A percentile compares a stretch with the other conserved stretches of the same genome.
phyloP scores from a whole-genome alignment of 257 asterid species.

The Solanum stenotomum region DNA sequence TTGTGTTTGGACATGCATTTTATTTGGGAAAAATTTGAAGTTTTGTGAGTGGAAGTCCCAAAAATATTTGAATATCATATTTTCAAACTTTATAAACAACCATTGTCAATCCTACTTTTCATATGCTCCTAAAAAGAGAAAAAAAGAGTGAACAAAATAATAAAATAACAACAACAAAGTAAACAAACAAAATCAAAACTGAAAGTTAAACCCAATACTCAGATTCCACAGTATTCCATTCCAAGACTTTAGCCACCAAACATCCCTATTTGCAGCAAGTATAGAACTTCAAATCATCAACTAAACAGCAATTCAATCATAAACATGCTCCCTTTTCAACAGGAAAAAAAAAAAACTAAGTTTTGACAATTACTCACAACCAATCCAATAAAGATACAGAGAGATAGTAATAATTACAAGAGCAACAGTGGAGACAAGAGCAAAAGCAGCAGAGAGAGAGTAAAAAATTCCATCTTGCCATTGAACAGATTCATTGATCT shows the following conservation, averaged over 20 bases:
- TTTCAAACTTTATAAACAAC: no score
- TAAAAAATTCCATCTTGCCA: constrained; percentile 95
- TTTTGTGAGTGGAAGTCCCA: no score
- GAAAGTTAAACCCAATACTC: background rate
- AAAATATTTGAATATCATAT: no score
- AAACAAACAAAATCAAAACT: background rate
- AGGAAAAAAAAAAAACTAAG: background rate
- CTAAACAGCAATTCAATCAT: background rate
- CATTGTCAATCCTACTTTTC: no score
- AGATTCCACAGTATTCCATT: background rate
- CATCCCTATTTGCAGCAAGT: background rate
- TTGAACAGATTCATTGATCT: constrained; percentile 62
- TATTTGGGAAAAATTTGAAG: no score
- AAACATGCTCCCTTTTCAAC: background rate
- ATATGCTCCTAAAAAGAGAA: no score
- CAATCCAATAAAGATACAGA: background rate
- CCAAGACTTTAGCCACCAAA: background rate
- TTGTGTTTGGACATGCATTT: no score
- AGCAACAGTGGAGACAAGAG: constrained; percentile 72
- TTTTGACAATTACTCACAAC: background rate
- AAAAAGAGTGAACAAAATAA: background rate
- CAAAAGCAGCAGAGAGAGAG: constrained; percentile 63
- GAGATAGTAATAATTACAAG: constrained; percentile 28
- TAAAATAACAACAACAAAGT: background rate
- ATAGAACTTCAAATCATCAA: background rate